phyloP scores from a whole-genome alignment of 345 rosid genomes.

The Moricandia moricandioides region DNA sequence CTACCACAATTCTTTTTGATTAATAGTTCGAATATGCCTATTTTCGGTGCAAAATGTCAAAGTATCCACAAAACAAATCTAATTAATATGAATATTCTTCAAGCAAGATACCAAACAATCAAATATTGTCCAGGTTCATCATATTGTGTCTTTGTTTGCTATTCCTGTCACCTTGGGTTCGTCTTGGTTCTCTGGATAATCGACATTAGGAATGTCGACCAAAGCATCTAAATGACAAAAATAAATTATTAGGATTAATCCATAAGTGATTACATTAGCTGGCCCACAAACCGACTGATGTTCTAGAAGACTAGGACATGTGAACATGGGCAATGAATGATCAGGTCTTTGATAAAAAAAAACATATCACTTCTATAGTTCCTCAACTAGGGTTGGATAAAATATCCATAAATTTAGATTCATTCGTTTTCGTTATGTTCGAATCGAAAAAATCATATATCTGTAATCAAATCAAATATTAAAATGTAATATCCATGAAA shows the following conservation, averaged over 20 bases:
- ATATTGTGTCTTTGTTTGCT: background rate
- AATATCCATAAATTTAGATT: too few relatives aligned
- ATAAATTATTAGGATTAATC: background rate
- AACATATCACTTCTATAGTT: too few relatives aligned
- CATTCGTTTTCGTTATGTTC: too few relatives aligned
- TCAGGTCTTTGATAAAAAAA: too few relatives aligned
- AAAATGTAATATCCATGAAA: too few relatives aligned
- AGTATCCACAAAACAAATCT: background rate
- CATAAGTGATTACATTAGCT: background rate
- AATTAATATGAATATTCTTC: background rate
- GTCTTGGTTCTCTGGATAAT: background rate
- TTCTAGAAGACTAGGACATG: background rate
- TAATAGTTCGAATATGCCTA: background rate
- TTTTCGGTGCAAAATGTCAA: background rate
- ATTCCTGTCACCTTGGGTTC: background rate
- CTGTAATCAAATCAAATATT: too few relatives aligned
- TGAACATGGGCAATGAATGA: constrained; percentile 22
- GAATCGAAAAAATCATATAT: too few relatives aligned
- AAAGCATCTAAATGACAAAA: background rate
- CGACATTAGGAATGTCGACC: background rate
- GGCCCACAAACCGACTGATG: constrained; percentile 1
- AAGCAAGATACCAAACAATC: background rate
- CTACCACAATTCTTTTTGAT: background rate
- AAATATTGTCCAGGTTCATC: background rate
- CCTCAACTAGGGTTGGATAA: too few relatives aligned